Conservation (phyloP, 2,329 filamentous ascomycete species). For the Ascochyta rabiei region DNA sequence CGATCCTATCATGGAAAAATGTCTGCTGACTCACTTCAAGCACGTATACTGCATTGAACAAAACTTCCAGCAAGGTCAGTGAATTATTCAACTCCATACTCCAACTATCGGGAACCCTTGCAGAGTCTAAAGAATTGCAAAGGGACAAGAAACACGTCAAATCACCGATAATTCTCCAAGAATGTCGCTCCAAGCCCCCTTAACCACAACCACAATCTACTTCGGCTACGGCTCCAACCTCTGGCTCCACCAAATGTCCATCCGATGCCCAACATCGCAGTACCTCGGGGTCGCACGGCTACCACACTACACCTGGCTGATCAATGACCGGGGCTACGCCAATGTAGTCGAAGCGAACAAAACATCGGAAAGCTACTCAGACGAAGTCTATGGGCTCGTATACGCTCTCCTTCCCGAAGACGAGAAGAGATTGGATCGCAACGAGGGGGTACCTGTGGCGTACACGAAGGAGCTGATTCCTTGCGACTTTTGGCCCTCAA, state of each 20-base stretch:
- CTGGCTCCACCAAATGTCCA: conserved; percentile 67
- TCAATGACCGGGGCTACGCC: conserved; percentile 70
- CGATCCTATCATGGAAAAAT: not conserved
- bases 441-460: conserved; percentile 66
- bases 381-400: conserved; percentile 44
- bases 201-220: conserved; percentile 56
- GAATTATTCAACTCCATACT: too few species aligned
- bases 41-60: not conserved
- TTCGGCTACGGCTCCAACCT: conserved; percentile 77
- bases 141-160: not conserved
- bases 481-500: conserved; percentile 53
- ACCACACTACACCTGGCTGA: conserved; percentile 66
- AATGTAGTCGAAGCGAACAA: conserved; percentile 60
- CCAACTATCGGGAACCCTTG: too few species aligned
- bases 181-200: conserved; percentile 15
- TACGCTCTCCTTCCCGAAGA: conserved; percentile 36
- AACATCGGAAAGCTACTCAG: conserved; percentile 9
- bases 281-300: conserved; percentile 66
- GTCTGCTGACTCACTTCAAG: not conserved
- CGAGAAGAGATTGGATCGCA: conserved; percentile 44
- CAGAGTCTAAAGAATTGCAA: not conserved
- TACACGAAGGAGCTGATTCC: conserved; percentile 62
- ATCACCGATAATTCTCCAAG: not conserved
- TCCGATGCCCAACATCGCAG: conserved; percentile 62
- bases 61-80: not conserved